Percentiles rank a stretch among this genome's conserved stretches.
These are phyloP conservation scores for Eleusine coracana DNA, from an alignment of 176 grass and related monocot genomes.

Conservation along the genomic window DNA sequence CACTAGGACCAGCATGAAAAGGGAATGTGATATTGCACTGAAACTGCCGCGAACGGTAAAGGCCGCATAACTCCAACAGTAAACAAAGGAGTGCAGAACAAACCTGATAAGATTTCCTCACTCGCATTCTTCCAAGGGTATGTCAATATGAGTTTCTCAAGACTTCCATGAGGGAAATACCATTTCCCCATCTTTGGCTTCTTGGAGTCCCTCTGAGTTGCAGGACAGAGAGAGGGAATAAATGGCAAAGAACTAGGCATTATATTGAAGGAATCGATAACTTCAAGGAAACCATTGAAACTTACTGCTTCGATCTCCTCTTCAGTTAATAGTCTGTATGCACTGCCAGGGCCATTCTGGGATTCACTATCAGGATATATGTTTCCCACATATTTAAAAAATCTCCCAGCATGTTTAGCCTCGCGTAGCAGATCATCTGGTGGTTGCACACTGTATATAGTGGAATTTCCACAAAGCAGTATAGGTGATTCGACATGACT, in stretches of 20 bases:
- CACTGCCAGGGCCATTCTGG: constrained; percentile 44
- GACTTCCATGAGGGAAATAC: constrained; percentile 85
- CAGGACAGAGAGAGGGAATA: constrained; percentile 34
- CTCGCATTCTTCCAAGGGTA: constrained; percentile 84
- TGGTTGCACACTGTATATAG: constrained; percentile 74
- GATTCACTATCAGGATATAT: constrained; percentile 55
- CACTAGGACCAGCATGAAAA: not conserved
- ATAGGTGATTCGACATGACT: constrained; percentile 13
- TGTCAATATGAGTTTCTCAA: constrained; percentile 77
- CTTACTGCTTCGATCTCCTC: constrained; percentile 85
- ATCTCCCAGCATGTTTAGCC: constrained; percentile 76
- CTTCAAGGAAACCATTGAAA: constrained; percentile 42
- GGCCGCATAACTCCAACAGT: not conserved
- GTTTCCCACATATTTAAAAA: constrained; percentile 85
- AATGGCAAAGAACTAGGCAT: constrained; percentile 18
- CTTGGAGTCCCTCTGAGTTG: constrained; percentile 75
- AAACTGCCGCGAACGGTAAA: constrained; percentile 1
- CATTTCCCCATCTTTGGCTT: constrained; percentile 81
- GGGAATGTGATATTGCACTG: not conserved
- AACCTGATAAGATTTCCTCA: constrained; percentile 75
- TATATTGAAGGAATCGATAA: constrained; percentile 31
- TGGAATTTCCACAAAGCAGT: constrained; percentile 38
- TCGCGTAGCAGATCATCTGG: constrained; percentile 85
- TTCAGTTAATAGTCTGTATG: constrained; percentile 82
- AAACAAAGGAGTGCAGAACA: constrained; percentile 36